Percentiles rank a stretch among this genome's conserved stretches.
phyloP scores from a whole-genome alignment of 2,329 filamentous ascomycete species.

The Phoma herbarum region DNA sequence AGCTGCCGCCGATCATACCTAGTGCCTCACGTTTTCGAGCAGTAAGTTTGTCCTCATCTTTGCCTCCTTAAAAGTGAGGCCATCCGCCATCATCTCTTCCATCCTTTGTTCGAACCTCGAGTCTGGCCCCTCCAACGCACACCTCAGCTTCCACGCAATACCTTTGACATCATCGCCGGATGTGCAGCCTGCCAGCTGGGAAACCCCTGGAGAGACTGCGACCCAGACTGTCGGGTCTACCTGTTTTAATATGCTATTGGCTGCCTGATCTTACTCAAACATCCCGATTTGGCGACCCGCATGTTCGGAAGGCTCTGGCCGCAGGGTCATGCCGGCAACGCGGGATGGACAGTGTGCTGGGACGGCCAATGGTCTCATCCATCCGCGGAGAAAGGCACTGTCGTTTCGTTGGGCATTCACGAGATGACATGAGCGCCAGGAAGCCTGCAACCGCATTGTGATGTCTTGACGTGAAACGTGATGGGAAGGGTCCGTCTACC shows the following conservation, averaged over 20 bases:
- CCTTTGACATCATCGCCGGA: slow-evolving; percentile 15
- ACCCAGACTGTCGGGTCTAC: slow-evolving; percentile 17
- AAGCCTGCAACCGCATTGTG: slow-evolving; percentile 7
- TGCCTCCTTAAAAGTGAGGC: slow-evolving; percentile 26
- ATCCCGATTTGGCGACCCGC: slow-evolving; percentile 20
- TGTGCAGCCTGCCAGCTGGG: slow-evolving; percentile 11
- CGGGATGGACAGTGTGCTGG: slow-evolving; percentile 20
- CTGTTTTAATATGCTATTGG: slow-evolving; percentile 5
- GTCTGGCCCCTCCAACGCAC: slow-evolving; percentile 10
- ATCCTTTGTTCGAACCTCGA: slow-evolving; percentile 6
- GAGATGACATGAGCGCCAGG: not conserved
- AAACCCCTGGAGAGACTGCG: not conserved
- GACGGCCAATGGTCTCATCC: slow-evolving; percentile 8
- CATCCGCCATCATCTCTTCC: slow-evolving; percentile 21
- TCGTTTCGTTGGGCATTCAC: not conserved
- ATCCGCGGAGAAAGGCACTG: slow-evolving; percentile 5
- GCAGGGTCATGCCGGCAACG: slow-evolving; percentile 21
- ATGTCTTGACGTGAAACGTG: slow-evolving; percentile 2
- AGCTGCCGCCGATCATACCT: slow-evolving; percentile 23
- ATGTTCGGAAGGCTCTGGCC: slow-evolving; percentile 20
- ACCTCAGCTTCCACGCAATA: slow-evolving; percentile 18
- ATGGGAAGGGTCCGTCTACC: not conserved
- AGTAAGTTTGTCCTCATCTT: slow-evolving; percentile 14
- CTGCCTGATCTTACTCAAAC: slow-evolving; percentile 4
- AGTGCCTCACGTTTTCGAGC: slow-evolving; percentile 10